Percentiles rank a stretch among this genome's conserved stretches.
Evolutionary conservation across 2,329 filamentous ascomycete species (phyloP).

Genomic region (Cladosporium sp.): DNA sequence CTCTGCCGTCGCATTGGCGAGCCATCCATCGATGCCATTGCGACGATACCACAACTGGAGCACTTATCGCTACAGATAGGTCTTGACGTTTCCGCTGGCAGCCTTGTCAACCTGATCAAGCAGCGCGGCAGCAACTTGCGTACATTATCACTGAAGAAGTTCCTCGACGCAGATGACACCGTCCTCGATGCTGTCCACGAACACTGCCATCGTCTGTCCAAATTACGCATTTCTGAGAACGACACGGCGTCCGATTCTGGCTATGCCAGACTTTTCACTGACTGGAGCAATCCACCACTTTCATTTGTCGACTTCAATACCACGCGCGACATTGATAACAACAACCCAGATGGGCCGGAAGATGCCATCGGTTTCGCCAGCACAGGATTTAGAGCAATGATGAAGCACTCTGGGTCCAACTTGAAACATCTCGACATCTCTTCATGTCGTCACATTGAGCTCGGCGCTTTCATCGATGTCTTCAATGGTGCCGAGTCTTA

Average conservation of each 20-base stretch:
- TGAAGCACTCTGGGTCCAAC: conserved; percentile 74
- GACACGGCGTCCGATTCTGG: conserved; percentile 73
- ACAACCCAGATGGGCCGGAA: conserved; percentile 64
- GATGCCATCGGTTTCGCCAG: conserved; percentile 72
- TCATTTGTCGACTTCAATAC: conserved; percentile 72
- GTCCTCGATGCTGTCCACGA: conserved; percentile 71
- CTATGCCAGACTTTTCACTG: conserved; percentile 70
- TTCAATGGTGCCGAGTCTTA: conserved; percentile 66
- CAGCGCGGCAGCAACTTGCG: conserved; percentile 66
- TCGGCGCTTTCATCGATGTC: conserved; percentile 70
- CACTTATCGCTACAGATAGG: conserved; percentile 74
- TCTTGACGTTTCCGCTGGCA: conserved; percentile 57
- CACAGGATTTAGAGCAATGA: conserved; percentile 75
- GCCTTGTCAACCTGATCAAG: conserved; percentile 63
- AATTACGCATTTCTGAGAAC: conserved; percentile 81
- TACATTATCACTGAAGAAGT: conserved; percentile 75
- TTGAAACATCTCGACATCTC: conserved; percentile 74
- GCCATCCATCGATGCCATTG: conserved; percentile 66
- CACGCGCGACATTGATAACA: conserved; percentile 75
- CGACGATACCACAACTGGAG: conserved; percentile 62
- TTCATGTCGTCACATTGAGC: conserved; percentile 78
- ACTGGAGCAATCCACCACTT: conserved; percentile 75
- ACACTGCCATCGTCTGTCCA: conserved; percentile 67
- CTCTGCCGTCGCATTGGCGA: conserved; percentile 75
- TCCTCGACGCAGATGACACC: conserved; percentile 66